Evolutionary conservation across 108 stramenopile genomes (phyloP), one percentile per base, ranked within the genome.

Genomic region (Poteriospumella lacustris): DNA sequence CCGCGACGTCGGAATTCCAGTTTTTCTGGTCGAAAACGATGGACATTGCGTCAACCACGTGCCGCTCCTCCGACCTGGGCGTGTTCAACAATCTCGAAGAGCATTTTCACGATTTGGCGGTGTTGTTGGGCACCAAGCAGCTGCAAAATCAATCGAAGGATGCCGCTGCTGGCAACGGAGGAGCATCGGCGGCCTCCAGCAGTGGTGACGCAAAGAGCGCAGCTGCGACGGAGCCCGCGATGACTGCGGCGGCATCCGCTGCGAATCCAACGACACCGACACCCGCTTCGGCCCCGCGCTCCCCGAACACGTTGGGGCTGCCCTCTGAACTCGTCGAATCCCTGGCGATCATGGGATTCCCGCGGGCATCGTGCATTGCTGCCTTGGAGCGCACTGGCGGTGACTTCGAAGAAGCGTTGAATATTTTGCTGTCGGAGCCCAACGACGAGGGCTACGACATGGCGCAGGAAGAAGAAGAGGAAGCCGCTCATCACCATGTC

Each of bases 331-430:
- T 73, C 31, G 41, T 73, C 31, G 70, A 73, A 42, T 56, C 43
- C 26, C 42, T 73, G 42, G 36, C 43, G 5, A 26, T 5, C 9
- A 73, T 73, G 70, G 70, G 70, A 5, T 73, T 73, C 42, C 41
- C 70, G 26, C 43, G 47, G 41, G n/a, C 5, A 42, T 5, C 3
- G 5, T 73, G 70, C 42, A 33, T 29, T 5, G 15, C 41, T 26
- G 70, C 70, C 5, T 73, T 73, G 33, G 19, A 3, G n/a, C 9
- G 9, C 3, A 33, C 9, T 56, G 47, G 47, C 5, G 12, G 47
- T 9, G 70, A 73, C 36, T 42, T 5, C 26, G 31, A 26, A 26
- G 70, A 73, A 73, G 70, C 70, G 5, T 56, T 73, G 47, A 73
- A 73, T 38, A 33, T 33, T 33, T 33, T 73, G 26, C 41, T 73